Evolutionary conservation across 2,329 filamentous ascomycete species (phyloP), one percentile per base, ranked within the genome.

Genomic region (Escovopsis sp.): DNA sequence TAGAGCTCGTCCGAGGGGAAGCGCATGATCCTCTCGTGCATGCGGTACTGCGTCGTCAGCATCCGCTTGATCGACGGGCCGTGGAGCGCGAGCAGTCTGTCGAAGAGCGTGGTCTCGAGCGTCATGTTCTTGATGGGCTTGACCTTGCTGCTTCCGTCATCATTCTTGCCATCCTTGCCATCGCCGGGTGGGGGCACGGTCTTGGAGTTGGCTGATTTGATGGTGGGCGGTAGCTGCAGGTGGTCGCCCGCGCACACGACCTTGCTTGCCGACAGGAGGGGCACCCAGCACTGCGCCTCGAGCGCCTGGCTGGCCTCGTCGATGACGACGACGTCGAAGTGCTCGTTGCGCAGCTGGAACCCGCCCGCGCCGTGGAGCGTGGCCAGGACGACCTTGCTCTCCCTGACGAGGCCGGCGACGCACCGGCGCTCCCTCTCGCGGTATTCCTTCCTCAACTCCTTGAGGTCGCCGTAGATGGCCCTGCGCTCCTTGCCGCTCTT

Each of bases 201-300:
- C 58, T 72, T 73, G 13, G 64, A 66, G 50, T 76, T 79, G 9
- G 76, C 63, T 2, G 83, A 88, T 61, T 95, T 96, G 61, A 98
- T 87, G 0, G 89, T 96, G 12, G 91, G 91, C 15, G 89, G 88
- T 41, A 98, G 66, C 61, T 98, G 91, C 41, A 96, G 65, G 59
- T 96, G 91, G 57, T 98, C 91, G 38, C 91, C 91, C 1, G 91
- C 91, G 47, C 94, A 79, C 8, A 98, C 80, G 8, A 86, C 79
- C 64, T 95, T 96, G 50, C 70, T 76, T 0, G 85, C 85, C 34
- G 76, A 72, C 14, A 95, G 63, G 37, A 98, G 63, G 10, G 91
- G 80, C 40, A 96, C 88, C 91, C 91, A 98, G 63, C 88, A 95
- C 60, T 96, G 89, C 1, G 91, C 88, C 62, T 98, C 91, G 9